phyloP scores from a whole-genome alignment of 106 monocot genomes.

The Amphibolis antarctica region DNA sequence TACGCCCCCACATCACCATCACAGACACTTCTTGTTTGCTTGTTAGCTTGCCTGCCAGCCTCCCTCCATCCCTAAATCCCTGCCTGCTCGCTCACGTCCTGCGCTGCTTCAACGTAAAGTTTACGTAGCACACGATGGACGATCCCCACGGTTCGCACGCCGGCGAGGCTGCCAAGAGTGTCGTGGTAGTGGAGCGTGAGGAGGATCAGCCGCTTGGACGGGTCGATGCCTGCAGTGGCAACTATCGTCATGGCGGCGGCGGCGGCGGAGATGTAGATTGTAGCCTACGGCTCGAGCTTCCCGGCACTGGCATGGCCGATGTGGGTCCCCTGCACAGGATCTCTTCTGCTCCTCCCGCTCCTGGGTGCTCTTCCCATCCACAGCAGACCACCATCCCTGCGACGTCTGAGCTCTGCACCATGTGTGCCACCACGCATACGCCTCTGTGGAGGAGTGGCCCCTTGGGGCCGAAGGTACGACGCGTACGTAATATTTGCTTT shows the following conservation, averaged over 20 bases:
- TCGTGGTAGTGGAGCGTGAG: not conserved
- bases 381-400: no score
- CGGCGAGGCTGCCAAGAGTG: no score
- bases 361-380: no score
- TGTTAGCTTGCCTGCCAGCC: no score
- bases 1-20: not conserved
- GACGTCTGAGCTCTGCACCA: conserved; percentile 10
- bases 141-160: no score
- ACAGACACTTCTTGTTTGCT: not conserved
- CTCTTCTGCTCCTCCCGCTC: no score
- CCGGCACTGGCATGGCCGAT: not conserved
- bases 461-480: conserved; percentile 14
- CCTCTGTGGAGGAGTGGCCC: conserved; percentile 20
- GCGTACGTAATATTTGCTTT: not conserved
- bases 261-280: conserved; percentile 1
- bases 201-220: not conserved
- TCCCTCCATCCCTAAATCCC: no score
- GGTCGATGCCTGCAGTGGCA: no score
- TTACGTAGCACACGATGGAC: no score
- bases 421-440: conserved; percentile 12
- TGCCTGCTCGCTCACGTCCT: no score
- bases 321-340: not conserved
- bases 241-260: no score
- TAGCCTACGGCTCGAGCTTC: conserved; percentile 10
- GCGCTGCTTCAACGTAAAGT: no score